Evolutionary conservation across 208 protist genomes (phyloP), one percentile per base, ranked within the genome.

Genomic region (Leishmania turanica): DNA sequence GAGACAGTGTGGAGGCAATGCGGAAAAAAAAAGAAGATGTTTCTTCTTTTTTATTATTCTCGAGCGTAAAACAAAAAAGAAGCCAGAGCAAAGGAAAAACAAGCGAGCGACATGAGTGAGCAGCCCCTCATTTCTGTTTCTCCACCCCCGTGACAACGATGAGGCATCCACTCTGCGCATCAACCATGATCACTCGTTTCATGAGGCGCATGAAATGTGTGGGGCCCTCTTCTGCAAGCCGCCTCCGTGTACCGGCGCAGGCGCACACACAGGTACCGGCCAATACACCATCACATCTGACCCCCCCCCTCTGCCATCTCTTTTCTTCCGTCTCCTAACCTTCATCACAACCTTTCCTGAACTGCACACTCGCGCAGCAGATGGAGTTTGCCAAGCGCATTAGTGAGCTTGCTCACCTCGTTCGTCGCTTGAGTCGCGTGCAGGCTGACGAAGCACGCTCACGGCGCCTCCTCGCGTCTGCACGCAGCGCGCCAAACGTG

Each of bases 341-440:
- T 6, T 76, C 17, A 21, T 45, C 31, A 37, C 31, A 60, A 3
- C 24, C 19, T 51, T 51, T 21, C 37, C 37, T 51, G 27, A 13
- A 27, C 53, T 19, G 74, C 74, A 65, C 54, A 31, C 56, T 34
- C 74, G 13, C 19, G 40, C 53, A 34, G 4, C 31, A 9, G 31
- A 85, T 85, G 82, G 82, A 85, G 56, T 81, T 85, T 60, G 62
- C 77, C 9, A 79, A 62, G 47, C 82, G 77, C 71, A 79, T 85
- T 42, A 68, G 82, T 47, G 77, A 85, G 2, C 58, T 85, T 37
- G 49, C 77, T 8, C 77, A 81, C 24, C 77, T 85, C 19, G 51
- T 65, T 19, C 82, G 72, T 13, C 82, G 82, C 3, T 56, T 85
- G 64, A 58, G 37, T 42, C 77, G 73, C 42, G 69, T 85, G 77